phyloP scores from a whole-genome alignment of 78 protist genomes.

The Dictyostelium purpureum region DNA sequence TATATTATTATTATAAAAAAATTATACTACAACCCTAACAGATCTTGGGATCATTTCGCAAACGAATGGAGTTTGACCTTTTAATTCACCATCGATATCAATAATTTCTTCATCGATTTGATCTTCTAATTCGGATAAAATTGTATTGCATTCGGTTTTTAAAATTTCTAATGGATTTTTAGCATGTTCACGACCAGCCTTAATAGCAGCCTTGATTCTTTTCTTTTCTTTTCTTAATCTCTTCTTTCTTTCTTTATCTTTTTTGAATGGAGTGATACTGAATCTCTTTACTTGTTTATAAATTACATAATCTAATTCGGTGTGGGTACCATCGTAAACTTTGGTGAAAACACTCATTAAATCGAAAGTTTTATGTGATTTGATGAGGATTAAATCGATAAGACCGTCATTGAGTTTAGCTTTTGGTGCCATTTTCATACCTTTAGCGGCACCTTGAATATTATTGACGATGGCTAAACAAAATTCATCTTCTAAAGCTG shows the following conservation, averaged over 20 bases:
- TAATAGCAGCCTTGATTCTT: conserved; percentile 44
- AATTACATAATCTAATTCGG: conserved; percentile 70
- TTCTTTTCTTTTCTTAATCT: conserved; percentile 59
- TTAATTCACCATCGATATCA: conserved; percentile 81
- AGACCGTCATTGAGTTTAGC: conserved; percentile 82
- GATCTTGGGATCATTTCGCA: conserved; percentile 75
- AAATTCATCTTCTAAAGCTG: conserved; percentile 69
- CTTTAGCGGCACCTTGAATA: conserved; percentile 81
- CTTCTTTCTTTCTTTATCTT: conserved; percentile 72
- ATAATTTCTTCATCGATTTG: conserved; percentile 80
- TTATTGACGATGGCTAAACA: conserved; percentile 78
- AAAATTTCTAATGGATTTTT: conserved; percentile 56
- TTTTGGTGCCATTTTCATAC: conserved; percentile 85
- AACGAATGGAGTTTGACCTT: conserved; percentile 75
- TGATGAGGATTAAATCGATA: conserved; percentile 66
- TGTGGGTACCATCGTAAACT: conserved; percentile 82
- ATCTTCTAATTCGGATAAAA: conserved; percentile 64
- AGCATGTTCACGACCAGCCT: conserved; percentile 25
- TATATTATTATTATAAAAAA: not conserved
- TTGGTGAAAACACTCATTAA: conserved; percentile 66
- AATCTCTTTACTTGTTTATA: conserved; percentile 76
- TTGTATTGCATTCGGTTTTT: conserved; percentile 75
- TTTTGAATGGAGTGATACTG: conserved; percentile 75
- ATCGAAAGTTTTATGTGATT: conserved; percentile 65
- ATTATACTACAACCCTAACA: conserved; percentile 44